Conservation (phyloP, 164 flowering plant genomes). For the Magnolia kwangsiensis region DNA sequence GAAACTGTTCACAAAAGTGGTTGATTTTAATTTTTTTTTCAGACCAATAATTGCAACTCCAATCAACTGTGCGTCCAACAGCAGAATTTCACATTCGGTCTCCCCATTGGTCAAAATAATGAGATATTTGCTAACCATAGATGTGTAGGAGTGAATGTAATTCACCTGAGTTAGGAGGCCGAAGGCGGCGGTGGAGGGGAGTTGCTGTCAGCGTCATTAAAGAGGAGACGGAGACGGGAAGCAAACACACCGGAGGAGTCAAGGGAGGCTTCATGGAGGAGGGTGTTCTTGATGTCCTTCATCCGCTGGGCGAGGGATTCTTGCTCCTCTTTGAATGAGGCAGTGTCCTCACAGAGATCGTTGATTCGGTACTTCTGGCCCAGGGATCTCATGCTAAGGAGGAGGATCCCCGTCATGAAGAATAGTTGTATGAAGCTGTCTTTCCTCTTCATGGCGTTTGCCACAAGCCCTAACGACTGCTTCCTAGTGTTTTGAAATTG, state of each 20-base stretch:
- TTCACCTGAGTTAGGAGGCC: too few species aligned
- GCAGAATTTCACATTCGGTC: too few species aligned
- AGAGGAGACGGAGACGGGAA: slow-evolving; percentile 62
- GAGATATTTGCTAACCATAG: too few species aligned
- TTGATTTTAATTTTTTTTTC: too few species aligned
- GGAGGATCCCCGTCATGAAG: slow-evolving; percentile 69
- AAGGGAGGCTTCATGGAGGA: slow-evolving; percentile 65
- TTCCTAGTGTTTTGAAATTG: slow-evolving; percentile 20
- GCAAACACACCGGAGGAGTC: slow-evolving; percentile 73
- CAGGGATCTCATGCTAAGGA: slow-evolving; percentile 67
- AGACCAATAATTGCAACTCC: too few species aligned
- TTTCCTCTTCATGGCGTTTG: slow-evolving; percentile 53
- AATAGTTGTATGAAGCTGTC: slow-evolving; percentile 71
- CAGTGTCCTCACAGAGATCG: slow-evolving; percentile 59
- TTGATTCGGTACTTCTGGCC: slow-evolving; percentile 80
- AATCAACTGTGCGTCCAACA: too few species aligned
- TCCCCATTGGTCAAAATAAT: too few species aligned
- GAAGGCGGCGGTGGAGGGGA: not conserved
- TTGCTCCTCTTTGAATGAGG: slow-evolving; percentile 59
- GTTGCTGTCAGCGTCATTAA: slow-evolving; percentile 26
- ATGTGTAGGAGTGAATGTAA: too few species aligned
- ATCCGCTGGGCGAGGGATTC: slow-evolving; percentile 50
- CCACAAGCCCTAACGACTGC: slow-evolving; percentile 34
- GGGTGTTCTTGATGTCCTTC: slow-evolving; percentile 53
- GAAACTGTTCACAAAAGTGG: too few species aligned